Evolutionary conservation across 2,329 filamentous ascomycete species (phyloP).

Genomic region (Colletotrichum musicola): DNA sequence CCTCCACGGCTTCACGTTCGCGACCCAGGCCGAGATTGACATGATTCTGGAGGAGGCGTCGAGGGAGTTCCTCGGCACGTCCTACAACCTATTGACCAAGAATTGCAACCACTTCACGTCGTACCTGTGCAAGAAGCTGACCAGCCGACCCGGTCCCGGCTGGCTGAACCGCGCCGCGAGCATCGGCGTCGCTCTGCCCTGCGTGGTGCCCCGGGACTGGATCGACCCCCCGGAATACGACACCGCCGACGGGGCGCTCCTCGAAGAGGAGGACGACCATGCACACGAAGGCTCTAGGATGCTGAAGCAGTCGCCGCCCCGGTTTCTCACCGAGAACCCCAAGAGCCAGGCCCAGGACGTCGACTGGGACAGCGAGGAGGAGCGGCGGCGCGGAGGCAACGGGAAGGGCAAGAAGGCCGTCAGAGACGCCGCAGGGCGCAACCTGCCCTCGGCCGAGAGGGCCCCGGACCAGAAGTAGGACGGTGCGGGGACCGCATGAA

Average conservation of each 20-base stretch:
- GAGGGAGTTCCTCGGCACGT: slow-evolving; percentile 78
- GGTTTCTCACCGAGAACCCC: slow-evolving; percentile 43
- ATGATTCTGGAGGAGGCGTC: slow-evolving; percentile 76
- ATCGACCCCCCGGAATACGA: slow-evolving; percentile 83
- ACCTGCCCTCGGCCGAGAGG: slow-evolving; percentile 65
- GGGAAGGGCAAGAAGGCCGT: slow-evolving; percentile 60
- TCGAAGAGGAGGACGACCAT: slow-evolving; percentile 67
- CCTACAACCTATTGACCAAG: slow-evolving; percentile 84
- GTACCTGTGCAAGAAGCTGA: slow-evolving; percentile 80
- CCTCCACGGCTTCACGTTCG: slow-evolving; percentile 83
- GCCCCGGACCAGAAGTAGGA: slow-evolving; percentile 51
- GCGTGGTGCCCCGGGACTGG: slow-evolving; percentile 86
- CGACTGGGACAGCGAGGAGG: slow-evolving; percentile 61
- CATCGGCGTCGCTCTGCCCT: slow-evolving; percentile 84
- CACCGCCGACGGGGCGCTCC: slow-evolving; percentile 76
- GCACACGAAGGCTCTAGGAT: slow-evolving; percentile 69
- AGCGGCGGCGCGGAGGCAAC: slow-evolving; percentile 53
- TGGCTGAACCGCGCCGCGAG: slow-evolving; percentile 90
- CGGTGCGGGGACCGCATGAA: neutral
- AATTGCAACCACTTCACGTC: slow-evolving; percentile 94
- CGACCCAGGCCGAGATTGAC: slow-evolving; percentile 77
- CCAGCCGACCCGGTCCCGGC: slow-evolving; percentile 74
- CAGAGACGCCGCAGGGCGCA: slow-evolving; percentile 64
- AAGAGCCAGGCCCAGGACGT: slow-evolving; percentile 46
- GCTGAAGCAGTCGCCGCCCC: slow-evolving; percentile 57